Percentiles rank a stretch among this genome's conserved stretches.
phyloP scores from a whole-genome alignment of 371 early-diverging fungal species.

The Haplosporangium sp. region DNA sequence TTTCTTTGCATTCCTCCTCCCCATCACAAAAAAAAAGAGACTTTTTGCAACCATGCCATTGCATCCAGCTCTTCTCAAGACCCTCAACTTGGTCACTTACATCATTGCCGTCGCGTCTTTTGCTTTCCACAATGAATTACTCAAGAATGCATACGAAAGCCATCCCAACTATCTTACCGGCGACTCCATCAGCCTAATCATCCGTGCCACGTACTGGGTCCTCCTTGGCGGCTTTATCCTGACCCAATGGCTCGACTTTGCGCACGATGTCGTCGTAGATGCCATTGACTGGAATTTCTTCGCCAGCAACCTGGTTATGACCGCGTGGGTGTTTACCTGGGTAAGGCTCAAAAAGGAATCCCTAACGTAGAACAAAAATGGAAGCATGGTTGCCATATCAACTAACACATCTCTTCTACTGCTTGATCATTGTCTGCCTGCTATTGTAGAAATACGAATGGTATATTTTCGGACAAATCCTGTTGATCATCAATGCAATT shows the following conservation, averaged over 20 bases:
- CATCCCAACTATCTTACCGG: slow-evolving; percentile 39
- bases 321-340: slow-evolving; percentile 41
- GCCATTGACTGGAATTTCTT: slow-evolving; percentile 38
- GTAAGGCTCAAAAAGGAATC: slow-evolving; percentile 20
- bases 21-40: background rate
- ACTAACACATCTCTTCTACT: background rate
- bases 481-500: slow-evolving; percentile 34
- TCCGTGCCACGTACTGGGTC: slow-evolving; percentile 42
- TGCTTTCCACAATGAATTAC: slow-evolving; percentile 21
- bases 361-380: background rate
- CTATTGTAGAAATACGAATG: slow-evolving; percentile 23
- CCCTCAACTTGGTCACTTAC: slow-evolving; percentile 40
- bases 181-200: slow-evolving; percentile 26
- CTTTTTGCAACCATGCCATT: slow-evolving; percentile 9
- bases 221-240: slow-evolving; percentile 44
- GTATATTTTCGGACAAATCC: slow-evolving; percentile 26
- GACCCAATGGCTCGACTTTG: slow-evolving; percentile 45
- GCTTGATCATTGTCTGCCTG: background rate
- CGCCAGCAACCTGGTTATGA: slow-evolving; percentile 31
- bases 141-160: background rate
- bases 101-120: slow-evolving; percentile 25
- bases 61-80: slow-evolving; percentile 43
- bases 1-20: background rate
- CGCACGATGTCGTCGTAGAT: slow-evolving; percentile 51
- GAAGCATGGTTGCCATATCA: no score